Percentiles rank a stretch among this genome's conserved stretches.
Evolutionary conservation across 2,329 filamentous ascomycete species (phyloP).

Genomic region (Colletotrichum sp.): DNA sequence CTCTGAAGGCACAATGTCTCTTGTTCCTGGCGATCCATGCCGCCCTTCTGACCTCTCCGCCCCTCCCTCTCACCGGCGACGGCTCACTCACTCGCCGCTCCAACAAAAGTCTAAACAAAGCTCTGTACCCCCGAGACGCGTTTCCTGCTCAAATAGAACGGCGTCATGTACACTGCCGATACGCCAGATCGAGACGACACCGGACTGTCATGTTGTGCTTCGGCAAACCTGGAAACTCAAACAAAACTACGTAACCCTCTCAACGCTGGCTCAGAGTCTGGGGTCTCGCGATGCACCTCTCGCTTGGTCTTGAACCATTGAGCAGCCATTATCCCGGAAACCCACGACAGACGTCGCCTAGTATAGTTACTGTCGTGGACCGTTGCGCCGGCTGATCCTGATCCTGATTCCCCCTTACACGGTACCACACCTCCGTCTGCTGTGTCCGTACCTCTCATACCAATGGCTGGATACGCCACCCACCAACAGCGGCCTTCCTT

Average conservation of each 20-base stretch:
- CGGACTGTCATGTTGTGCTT: neutral
- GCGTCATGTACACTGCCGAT: slow-evolving; percentile 4
- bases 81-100: neutral
- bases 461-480: neutral
- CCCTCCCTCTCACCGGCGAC: neutral
- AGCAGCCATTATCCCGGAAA: neutral
- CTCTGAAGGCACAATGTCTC: neutral
- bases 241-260: neutral
- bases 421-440: neutral
- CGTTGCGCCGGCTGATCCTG: neutral
- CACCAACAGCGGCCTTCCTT: neutral
- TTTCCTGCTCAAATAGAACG: neutral
- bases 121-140: neutral
- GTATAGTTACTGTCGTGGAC: neutral
- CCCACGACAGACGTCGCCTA: neutral
- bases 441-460: neutral
- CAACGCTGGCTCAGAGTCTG: neutral
- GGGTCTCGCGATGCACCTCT: neutral
- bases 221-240: neutral
- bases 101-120: neutral
- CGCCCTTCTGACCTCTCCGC: neutral
- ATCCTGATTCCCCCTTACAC: neutral
- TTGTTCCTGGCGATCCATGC: slow-evolving; percentile 11
- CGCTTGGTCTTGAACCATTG: neutral
- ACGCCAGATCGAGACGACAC: neutral